phyloP scores from a whole-genome alignment of 2,329 filamentous ascomycete genomes.

The Hymenotorrendiella dingleyae region DNA sequence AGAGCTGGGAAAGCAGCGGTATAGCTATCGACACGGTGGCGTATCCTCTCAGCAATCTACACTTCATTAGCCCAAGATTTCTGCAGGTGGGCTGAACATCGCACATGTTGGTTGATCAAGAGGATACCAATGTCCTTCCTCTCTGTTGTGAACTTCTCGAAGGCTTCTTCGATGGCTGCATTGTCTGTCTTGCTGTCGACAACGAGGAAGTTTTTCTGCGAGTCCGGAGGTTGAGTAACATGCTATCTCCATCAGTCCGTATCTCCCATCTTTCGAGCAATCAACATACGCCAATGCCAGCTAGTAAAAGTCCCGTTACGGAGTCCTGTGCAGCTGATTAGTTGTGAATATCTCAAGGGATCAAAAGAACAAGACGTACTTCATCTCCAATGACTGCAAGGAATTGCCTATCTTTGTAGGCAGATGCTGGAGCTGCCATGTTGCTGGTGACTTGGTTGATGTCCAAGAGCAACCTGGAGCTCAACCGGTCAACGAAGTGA shows the following conservation, averaged over 20 bases:
- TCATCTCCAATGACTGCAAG: constrained; percentile 97
- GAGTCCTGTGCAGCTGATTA: constrained; percentile 63
- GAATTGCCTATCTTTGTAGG: constrained; percentile 83
- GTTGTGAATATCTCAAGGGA: constrained; percentile 6
- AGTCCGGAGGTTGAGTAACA: constrained; percentile 80
- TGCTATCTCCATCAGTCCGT: constrained; percentile 50
- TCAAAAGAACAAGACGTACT: constrained; percentile 40
- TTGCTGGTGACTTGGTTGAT: constrained; percentile 16
- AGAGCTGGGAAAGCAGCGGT: constrained; percentile 93
- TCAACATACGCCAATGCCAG: constrained; percentile 78
- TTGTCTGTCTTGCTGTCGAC: constrained; percentile 93
- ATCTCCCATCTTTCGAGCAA: not conserved
- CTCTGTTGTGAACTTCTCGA: constrained; percentile 80
- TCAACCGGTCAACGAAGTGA: not conserved
- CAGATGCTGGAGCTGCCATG: constrained; percentile 55
- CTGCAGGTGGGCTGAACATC: constrained; percentile 19
- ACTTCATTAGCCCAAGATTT: constrained; percentile 1
- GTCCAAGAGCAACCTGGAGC: not conserved
- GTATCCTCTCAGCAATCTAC: constrained; percentile 89
- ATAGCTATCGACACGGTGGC: constrained; percentile 83
- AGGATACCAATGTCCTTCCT: constrained; percentile 96
- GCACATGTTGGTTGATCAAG: constrained; percentile 94
- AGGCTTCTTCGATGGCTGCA: constrained; percentile 79
- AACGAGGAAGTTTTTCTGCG: constrained; percentile 96
- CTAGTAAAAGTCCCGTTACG: constrained; percentile 89